phyloP scores from a whole-genome alignment of 2,329 filamentous ascomycete genomes.

The Diaporthe ampelina region DNA sequence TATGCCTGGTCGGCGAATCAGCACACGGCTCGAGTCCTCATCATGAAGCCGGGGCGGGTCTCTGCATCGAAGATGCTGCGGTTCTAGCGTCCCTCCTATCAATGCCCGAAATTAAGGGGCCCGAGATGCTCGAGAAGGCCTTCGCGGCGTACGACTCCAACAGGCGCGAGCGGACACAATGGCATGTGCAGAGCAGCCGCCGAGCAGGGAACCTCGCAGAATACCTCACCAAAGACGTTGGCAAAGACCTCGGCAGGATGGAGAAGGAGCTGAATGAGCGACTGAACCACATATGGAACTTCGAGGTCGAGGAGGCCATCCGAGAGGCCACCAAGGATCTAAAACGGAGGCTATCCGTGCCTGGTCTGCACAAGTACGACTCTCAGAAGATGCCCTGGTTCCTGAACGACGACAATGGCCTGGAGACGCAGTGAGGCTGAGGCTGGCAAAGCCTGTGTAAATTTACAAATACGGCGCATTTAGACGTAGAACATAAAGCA shows the following conservation, averaged over 20 bases:
- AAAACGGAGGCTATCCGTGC: slow-evolving; percentile 32
- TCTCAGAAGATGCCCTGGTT: slow-evolving; percentile 41
- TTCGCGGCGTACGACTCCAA: slow-evolving; percentile 66
- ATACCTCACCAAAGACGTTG: slow-evolving; percentile 56
- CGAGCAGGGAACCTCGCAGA: slow-evolving; percentile 61
- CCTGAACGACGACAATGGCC: slow-evolving; percentile 34
- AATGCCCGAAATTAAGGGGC: slow-evolving; percentile 52
- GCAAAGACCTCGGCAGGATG: slow-evolving; percentile 53
- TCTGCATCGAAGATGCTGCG: slow-evolving; percentile 68
- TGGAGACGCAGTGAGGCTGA: slow-evolving; percentile 24
- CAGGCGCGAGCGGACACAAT: slow-evolving; percentile 63
- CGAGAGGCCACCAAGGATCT: slow-evolving; percentile 39
- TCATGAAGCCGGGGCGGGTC: slow-evolving; percentile 70
- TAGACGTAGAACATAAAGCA: background rate
- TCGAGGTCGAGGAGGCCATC: slow-evolving; percentile 32
- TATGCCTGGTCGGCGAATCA: slow-evolving; percentile 71
- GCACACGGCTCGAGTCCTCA: slow-evolving; percentile 74
- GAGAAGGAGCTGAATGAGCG: slow-evolving; percentile 44
- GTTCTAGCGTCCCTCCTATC: slow-evolving; percentile 61
- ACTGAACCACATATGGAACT: slow-evolving; percentile 38
- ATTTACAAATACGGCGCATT: background rate
- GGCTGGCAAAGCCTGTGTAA: too few relatives aligned
- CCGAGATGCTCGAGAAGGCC: slow-evolving; percentile 55
- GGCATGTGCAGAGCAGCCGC: slow-evolving; percentile 64
- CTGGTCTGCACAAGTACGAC: slow-evolving; percentile 31